A percentile compares a stretch with the other conserved stretches of the same genome.
phyloP scores from a whole-genome alignment of 2,329 filamentous ascomycete species.

The Hymenotorrendiella dingleyae region DNA sequence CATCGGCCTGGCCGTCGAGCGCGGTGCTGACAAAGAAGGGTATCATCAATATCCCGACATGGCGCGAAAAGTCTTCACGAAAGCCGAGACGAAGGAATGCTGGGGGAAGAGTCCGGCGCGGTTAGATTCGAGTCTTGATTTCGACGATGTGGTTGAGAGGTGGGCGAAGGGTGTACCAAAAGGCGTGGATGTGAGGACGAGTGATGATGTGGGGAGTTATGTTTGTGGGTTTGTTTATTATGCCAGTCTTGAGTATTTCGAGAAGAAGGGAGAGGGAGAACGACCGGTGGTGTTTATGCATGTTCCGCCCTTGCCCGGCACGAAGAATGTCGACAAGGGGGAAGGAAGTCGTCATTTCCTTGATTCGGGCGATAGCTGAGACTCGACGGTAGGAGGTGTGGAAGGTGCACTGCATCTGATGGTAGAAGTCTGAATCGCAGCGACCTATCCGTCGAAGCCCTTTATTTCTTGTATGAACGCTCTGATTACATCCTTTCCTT shows the following conservation, averaged over 20 bases:
- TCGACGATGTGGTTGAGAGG: slow-evolving; percentile 10
- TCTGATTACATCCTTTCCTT: no score
- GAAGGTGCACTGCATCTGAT: neutral
- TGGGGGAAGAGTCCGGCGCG: slow-evolving; percentile 19
- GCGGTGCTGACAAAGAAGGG: slow-evolving; percentile 60
- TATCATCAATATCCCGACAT: slow-evolving; percentile 47
- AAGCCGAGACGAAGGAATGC: slow-evolving; percentile 43
- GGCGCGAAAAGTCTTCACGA: slow-evolving; percentile 56
- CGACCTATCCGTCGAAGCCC: no score
- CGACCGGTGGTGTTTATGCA: slow-evolving; percentile 57
- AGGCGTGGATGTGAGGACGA: slow-evolving; percentile 8
- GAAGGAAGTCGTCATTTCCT: slow-evolving; percentile 5
- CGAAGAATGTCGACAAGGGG: slow-evolving; percentile 10
- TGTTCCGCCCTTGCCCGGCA: slow-evolving; percentile 43
- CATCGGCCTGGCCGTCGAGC: slow-evolving; percentile 72
- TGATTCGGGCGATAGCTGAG: slow-evolving; percentile 11
- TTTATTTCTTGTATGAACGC: no score
- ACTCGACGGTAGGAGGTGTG: neutral
- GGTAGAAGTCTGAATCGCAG: no score
- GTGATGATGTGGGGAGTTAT: slow-evolving; percentile 61
- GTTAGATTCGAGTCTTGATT: slow-evolving; percentile 8
- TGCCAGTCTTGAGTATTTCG: slow-evolving; percentile 53
- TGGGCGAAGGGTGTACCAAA: slow-evolving; percentile 6
- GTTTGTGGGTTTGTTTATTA: slow-evolving; percentile 74
- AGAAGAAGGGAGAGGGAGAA: slow-evolving; percentile 39